Conservation (phyloP, 352 stramenopile species). For the Phytophthora cajani region DNA sequence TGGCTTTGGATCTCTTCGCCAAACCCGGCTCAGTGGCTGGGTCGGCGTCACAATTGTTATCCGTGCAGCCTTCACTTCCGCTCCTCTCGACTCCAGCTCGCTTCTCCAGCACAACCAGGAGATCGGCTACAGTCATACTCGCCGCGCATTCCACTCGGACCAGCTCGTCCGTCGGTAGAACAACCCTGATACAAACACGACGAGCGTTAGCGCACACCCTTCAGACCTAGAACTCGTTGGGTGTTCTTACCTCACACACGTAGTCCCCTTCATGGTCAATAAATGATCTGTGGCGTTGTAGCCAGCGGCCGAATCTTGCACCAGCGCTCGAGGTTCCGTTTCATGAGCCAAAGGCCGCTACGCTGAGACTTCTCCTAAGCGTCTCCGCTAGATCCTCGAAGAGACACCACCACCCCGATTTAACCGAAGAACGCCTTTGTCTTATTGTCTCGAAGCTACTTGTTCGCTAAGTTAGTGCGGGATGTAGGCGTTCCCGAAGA, state of each 20-base stretch:
- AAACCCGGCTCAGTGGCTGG: conserved; percentile 20
- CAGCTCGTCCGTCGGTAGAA: conserved; percentile 44
- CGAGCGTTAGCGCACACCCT: background rate
- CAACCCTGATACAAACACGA: conserved; percentile 29
- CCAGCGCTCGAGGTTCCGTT: conserved; percentile 16
- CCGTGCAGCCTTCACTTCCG: background rate
- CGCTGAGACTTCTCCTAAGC: background rate
- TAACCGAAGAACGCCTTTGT: conserved; percentile 7
- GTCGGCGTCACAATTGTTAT: conserved; percentile 30
- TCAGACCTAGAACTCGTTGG: background rate
- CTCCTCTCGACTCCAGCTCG: conserved; percentile 14
- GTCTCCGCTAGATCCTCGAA: conserved; percentile 16
- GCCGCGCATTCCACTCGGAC: conserved; percentile 40
- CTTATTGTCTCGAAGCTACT: background rate
- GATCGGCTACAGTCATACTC: conserved; percentile 36
- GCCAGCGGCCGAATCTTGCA: conserved; percentile 20
- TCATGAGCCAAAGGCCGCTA: conserved; percentile 22
- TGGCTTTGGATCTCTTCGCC: conserved; percentile 5
- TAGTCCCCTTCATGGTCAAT: conserved; percentile 37
- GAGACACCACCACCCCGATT: conserved; percentile 20
- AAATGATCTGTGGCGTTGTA: background rate
- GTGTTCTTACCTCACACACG: conserved; percentile 32
- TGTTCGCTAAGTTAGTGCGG: conserved; percentile 29
- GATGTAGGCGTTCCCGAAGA: conserved; percentile 79
- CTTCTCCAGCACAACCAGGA: conserved; percentile 25